A percentile compares a stretch with the other conserved stretches of the same genome.
These are phyloP conservation scores for Heterobasidion irregulare DNA, from an alignment of 1,284 basidiomycete genomes.

Conservation along the genomic window DNA sequence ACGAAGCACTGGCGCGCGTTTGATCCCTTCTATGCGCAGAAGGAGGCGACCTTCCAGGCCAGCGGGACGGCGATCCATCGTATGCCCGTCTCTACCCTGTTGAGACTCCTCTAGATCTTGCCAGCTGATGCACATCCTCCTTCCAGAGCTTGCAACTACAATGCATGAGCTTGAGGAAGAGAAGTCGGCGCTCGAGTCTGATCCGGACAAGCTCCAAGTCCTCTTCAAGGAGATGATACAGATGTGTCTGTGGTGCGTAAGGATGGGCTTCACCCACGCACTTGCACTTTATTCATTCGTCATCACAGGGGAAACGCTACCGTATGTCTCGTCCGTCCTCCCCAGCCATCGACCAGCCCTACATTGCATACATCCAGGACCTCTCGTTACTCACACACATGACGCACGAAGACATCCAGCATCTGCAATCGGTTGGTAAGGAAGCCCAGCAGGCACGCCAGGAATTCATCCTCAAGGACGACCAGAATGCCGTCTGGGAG, in stretches of 20 bases:
- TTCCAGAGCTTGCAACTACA: conserved; percentile 56
- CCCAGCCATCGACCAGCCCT: neutral
- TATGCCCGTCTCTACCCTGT: conserved; percentile 20
- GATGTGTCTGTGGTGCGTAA: conserved; percentile 73
- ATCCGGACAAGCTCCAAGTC: conserved; percentile 47
- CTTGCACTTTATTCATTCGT: neutral
- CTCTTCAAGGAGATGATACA: conserved; percentile 83
- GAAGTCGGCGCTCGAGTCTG: conserved; percentile 32
- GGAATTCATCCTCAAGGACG: conserved; percentile 79
- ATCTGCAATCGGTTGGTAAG: conserved; percentile 76
- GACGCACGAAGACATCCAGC: conserved; percentile 72
- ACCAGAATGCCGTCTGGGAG: conserved; percentile 73
- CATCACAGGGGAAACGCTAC: conserved; percentile 73
- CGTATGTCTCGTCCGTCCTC: conserved; percentile 21
- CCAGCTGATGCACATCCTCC: neutral
- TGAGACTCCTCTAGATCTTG: neutral
- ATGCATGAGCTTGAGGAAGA: conserved; percentile 56
- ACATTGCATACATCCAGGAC: conserved; percentile 39
- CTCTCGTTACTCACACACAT: conserved; percentile 79
- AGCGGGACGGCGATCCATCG: conserved; percentile 75
- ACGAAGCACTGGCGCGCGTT: conserved; percentile 70
- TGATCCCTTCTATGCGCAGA: conserved; percentile 84
- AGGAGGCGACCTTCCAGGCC: conserved; percentile 78
- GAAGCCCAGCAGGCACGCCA: conserved; percentile 69
- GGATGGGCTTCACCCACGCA: neutral